Percentiles rank a stretch among this genome's conserved stretches.
Conservation (phyloP, 768 basidiomycete genomes). For the Boletus tomentosulus region DNA sequence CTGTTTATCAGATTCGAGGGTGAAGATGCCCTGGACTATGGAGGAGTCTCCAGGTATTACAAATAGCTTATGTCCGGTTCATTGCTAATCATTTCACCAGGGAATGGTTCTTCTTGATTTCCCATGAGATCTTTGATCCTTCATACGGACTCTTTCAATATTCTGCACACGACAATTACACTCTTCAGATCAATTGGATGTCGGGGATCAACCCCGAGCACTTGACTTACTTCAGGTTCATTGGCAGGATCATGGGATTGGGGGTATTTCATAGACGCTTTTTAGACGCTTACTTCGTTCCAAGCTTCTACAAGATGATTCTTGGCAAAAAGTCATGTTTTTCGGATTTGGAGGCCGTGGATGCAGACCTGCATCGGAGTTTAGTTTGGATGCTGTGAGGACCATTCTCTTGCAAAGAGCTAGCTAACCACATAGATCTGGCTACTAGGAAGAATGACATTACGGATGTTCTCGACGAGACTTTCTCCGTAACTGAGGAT, state of each 20-base stretch:
- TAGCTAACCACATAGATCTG: constrained; percentile 1
- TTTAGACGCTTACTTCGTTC: constrained; percentile 76
- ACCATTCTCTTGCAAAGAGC: neutral
- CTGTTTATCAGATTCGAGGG: constrained; percentile 75
- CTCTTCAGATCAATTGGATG: constrained; percentile 74
- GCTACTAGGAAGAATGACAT: constrained; percentile 65
- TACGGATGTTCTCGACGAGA: constrained; percentile 69
- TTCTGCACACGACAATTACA: constrained; percentile 76
- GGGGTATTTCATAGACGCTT: constrained; percentile 77
- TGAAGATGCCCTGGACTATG: constrained; percentile 77
- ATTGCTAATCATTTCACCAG: constrained; percentile 32
- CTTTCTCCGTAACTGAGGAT: constrained; percentile 67
- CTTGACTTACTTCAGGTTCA: constrained; percentile 78
- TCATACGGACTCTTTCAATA: constrained; percentile 82
- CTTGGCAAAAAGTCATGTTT: constrained; percentile 56
- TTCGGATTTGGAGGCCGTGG: constrained; percentile 65
- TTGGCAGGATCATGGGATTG: constrained; percentile 68
- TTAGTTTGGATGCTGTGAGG: constrained; percentile 74
- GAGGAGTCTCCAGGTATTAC: constrained; percentile 65
- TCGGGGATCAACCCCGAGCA: constrained; percentile 76
- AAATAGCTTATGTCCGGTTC: neutral
- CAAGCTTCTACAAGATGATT: constrained; percentile 79
- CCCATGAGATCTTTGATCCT: constrained; percentile 80
- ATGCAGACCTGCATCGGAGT: constrained; percentile 65
- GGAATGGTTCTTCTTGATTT: constrained; percentile 85